phyloP scores from a whole-genome alignment of 1,284 basidiomycete species.

The Leccinum solheimii region DNA sequence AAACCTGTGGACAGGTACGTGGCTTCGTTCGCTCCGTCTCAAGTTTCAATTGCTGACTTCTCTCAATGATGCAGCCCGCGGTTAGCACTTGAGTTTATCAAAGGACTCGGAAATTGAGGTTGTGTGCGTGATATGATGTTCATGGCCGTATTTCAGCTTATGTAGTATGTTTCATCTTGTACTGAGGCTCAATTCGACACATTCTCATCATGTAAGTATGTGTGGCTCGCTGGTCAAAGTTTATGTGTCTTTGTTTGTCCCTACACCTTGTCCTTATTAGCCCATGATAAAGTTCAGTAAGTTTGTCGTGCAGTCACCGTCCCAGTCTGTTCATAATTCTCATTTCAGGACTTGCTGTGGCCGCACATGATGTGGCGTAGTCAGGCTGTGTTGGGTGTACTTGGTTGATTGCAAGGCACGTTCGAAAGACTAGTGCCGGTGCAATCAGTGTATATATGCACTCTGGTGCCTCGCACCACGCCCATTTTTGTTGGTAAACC shows the following conservation, averaged over 20 bases:
- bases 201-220: too few species aligned
- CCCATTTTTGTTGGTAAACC: not conserved
- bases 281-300: not conserved
- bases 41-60: not conserved
- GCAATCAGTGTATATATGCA: too few species aligned
- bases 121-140: not conserved
- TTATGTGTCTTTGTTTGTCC: not conserved
- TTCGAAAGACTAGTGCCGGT: too few species aligned
- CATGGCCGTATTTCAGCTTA: conserved; percentile 5
- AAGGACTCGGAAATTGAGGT: conserved; percentile 25
- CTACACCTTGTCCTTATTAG: not conserved
- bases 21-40: too few species aligned
- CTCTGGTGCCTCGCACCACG: not conserved
- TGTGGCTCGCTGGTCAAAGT: not conserved
- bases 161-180: conserved; percentile 6
- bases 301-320: not conserved
- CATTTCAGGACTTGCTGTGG: not conserved
- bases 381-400: not conserved
- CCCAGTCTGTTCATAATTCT: not conserved
- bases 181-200: not conserved
- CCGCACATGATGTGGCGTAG: not conserved
- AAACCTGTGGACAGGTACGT: conserved; percentile 78
- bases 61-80: conserved; percentile 17
- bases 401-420: not conserved
- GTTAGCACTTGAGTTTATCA: conserved; percentile 46